phyloP scores from a whole-genome alignment of 1,284 basidiomycete genomes.

The Coriolopsis trogii region DNA sequence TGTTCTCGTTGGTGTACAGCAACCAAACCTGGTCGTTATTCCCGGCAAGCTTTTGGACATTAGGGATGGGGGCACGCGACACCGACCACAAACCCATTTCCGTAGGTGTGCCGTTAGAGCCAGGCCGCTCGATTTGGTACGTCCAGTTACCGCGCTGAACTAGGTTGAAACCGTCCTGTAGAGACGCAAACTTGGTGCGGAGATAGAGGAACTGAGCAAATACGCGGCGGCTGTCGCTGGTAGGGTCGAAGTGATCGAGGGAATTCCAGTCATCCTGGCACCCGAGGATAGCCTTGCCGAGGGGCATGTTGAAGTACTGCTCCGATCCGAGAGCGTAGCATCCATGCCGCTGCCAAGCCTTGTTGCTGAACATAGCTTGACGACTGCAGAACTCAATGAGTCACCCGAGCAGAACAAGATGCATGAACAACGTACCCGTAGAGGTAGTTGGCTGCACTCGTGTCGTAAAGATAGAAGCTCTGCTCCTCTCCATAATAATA shows the following conservation, averaged over 20 bases:
- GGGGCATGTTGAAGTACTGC: constrained; percentile 89
- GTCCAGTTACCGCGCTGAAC: constrained; percentile 86
- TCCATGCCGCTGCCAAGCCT: constrained; percentile 90
- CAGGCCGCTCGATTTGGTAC: constrained; percentile 71
- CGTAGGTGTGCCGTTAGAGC: constrained; percentile 78
- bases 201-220: constrained; percentile 76
- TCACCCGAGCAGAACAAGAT: no score
- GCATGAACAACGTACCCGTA: constrained; percentile 80
- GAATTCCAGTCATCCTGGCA: constrained; percentile 89
- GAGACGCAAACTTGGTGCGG: constrained; percentile 65
- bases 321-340: constrained; percentile 87
- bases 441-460: constrained; percentile 84
- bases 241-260: constrained; percentile 92
- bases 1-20: constrained; percentile 84
- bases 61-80: constrained; percentile 62
- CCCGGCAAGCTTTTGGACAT: constrained; percentile 59
- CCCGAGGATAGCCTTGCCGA: constrained; percentile 76
- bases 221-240: constrained; percentile 72
- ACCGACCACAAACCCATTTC: constrained; percentile 89
- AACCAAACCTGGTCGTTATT: constrained; percentile 76
- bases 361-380: constrained; percentile 85
- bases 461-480: constrained; percentile 83
- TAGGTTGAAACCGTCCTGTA: constrained; percentile 86
- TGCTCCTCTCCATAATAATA: constrained; percentile 90
- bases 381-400: constrained; percentile 70